Evolutionary conservation across 768 basidiomycete species (phyloP).

Genomic region (Leccinum variicolor): DNA sequence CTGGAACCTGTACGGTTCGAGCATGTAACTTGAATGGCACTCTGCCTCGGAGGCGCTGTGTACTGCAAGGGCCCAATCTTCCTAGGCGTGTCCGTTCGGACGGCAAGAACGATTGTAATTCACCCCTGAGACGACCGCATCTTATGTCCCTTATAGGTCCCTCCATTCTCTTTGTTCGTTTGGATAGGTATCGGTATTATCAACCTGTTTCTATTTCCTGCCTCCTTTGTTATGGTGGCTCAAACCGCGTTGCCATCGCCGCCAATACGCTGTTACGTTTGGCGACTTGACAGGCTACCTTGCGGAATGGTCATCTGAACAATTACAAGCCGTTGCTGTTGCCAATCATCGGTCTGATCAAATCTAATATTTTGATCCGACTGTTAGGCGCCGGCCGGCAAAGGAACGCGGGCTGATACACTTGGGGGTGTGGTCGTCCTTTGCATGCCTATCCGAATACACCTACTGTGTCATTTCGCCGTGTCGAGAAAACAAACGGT

Average conservation of each 20-base stretch:
- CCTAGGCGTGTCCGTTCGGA: neutral
- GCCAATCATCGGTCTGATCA: neutral
- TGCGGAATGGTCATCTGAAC: neutral
- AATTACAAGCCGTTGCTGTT: neutral
- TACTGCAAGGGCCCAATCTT: neutral
- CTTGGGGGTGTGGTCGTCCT: neutral
- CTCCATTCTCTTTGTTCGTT: neutral
- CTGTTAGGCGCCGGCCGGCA: neutral
- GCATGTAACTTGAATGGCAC: slow-evolving; percentile 1
- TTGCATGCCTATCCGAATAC: neutral
- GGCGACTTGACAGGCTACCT: neutral
- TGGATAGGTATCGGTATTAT: neutral
- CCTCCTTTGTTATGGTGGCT: slow-evolving; percentile 4
- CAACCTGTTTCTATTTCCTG: neutral
- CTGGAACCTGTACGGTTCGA: slow-evolving; percentile 18
- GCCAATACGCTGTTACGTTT: neutral
- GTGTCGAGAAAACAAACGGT: neutral
- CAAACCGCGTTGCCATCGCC: neutral
- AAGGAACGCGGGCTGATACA: neutral
- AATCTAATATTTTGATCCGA: neutral
- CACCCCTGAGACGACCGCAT: neutral
- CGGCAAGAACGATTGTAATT: neutral
- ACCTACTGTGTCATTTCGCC: neutral
- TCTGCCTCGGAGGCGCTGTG: neutral
- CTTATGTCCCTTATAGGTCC: neutral